These are phyloP conservation scores for Chaetoceros tenuissimus DNA, from an alignment of 108 stramenopile species.

Conservation along the genomic window DNA sequence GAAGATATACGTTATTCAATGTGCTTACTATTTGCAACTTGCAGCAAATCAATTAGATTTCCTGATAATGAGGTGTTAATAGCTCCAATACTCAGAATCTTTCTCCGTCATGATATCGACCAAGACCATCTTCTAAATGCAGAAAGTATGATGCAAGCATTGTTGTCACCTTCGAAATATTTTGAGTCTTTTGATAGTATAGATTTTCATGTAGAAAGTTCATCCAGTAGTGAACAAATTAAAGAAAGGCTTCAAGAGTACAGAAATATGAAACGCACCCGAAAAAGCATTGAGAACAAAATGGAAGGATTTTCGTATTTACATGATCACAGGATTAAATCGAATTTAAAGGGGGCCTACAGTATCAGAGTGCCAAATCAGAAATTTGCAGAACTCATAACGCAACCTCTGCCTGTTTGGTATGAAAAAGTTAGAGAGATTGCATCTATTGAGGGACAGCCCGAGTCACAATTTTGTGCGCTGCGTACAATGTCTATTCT, in stretches of 20 bases:
- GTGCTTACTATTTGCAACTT: constrained; percentile 30
- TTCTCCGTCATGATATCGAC: constrained; percentile 48
- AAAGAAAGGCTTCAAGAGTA: constrained; percentile 16
- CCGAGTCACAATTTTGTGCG: neutral
- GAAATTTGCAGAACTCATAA: constrained; percentile 15
- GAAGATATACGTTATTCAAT: constrained; percentile 35
- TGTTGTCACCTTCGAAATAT: neutral
- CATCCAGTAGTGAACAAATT: constrained; percentile 37
- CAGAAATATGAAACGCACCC: too few relatives aligned
- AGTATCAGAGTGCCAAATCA: constrained; percentile 29
- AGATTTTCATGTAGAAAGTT: too few relatives aligned
- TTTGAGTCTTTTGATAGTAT: too few relatives aligned
- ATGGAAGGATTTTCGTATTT: constrained; percentile 5
- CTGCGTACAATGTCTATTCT: neutral
- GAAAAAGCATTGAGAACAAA: too few relatives aligned
- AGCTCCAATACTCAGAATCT: constrained; percentile 46
- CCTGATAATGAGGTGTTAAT: constrained; percentile 66
- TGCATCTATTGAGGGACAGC: neutral
- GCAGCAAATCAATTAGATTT: constrained; percentile 44
- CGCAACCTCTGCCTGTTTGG: constrained; percentile 11
- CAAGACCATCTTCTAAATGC: constrained; percentile 13
- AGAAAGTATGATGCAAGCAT: constrained; percentile 9
- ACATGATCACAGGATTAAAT: constrained; percentile 16
- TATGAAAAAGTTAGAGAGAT: constrained; percentile 22
- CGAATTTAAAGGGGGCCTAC: constrained; percentile 12